phyloP scores from a whole-genome alignment of 2,329 filamentous ascomycete species.

The Monosporascus ibericus region DNA sequence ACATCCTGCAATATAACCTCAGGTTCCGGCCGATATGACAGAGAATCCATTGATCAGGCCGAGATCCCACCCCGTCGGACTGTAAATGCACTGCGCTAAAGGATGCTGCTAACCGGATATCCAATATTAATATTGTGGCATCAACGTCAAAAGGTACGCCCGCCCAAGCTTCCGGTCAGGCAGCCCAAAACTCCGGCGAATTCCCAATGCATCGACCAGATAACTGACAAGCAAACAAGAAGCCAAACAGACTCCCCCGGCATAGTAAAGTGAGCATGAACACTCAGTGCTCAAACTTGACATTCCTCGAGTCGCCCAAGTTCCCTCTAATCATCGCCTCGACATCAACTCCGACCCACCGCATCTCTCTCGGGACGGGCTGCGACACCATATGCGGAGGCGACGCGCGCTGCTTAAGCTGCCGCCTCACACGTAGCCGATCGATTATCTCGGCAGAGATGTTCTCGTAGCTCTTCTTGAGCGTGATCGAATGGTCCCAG shows the following conservation, averaged over 20 bases:
- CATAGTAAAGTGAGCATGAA: too few species aligned
- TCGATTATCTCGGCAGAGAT: conserved; percentile 40
- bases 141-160: background rate
- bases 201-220: too few species aligned
- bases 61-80: too few species aligned
- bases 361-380: conserved; percentile 28
- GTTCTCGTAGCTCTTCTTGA: conserved; percentile 48
- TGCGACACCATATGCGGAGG: conserved; percentile 21
- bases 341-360: conserved; percentile 41
- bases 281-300: conserved; percentile 6
- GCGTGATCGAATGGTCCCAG: conserved; percentile 50
- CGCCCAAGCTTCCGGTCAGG: background rate
- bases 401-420: conserved; percentile 29
- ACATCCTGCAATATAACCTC: too few species aligned
- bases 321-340: conserved; percentile 35
- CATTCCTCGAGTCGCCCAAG: conserved; percentile 9
- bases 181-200: too few species aligned
- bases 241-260: too few species aligned
- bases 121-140: background rate
- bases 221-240: too few species aligned
- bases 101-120: background rate
- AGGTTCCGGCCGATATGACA: too few species aligned
- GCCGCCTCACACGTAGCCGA: conserved; percentile 33
- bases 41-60: too few species aligned
- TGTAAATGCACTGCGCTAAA: too few species aligned